Evolutionary conservation across 345 rosid species (phyloP), one percentile per base, ranked within the genome.

Genomic region (Rhodamnia argentea): DNA sequence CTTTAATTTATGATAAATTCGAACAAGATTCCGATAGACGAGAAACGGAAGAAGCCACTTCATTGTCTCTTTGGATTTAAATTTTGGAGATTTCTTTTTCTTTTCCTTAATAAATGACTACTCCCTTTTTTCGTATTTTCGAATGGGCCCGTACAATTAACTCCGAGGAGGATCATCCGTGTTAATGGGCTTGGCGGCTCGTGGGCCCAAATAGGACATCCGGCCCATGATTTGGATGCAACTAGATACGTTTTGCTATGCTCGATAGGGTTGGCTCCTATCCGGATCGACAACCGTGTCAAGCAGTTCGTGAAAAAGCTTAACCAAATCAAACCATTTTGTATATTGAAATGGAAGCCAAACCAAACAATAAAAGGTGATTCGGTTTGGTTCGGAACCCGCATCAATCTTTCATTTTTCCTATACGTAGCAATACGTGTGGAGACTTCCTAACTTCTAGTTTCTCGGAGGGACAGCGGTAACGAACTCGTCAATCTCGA

Each of bases 211-310:
- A 18, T 9, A 20, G 23, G 24, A 53, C 55, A 53, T 18, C 55
- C 55, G 7, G 15, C 55, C 56, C 56, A 8, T 9, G 76, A 70
- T 70, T 70, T 18, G 47, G 24, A 12, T 9, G 24, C 32, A 11
- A 70, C 9, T 32, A 32, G 78, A 16, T 4, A 56, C 42, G 18
- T 11, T 1, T 62, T 62, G 47, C 1, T 29, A 29, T 14, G 42
- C 75, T 29, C 75, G 7, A 10, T 62, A 7, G 42, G 22, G 1
- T 29, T 7, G 42, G 42, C 9, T 29, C 22, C 42, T 29, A 29
- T 3, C 3, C 6, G 4, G 11, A 15, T 1, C 1, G 0, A 1
- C 27, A 1, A 29, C 0, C 1, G 1, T 7, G 16, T 62, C 3
- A 29, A 29, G 29, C 3, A 29, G 16, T 29, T 7, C 9, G 12